Evolutionary conservation across 2,329 filamentous ascomycete genomes (phyloP).

Genomic region (Zymoseptoria passerinii): DNA sequence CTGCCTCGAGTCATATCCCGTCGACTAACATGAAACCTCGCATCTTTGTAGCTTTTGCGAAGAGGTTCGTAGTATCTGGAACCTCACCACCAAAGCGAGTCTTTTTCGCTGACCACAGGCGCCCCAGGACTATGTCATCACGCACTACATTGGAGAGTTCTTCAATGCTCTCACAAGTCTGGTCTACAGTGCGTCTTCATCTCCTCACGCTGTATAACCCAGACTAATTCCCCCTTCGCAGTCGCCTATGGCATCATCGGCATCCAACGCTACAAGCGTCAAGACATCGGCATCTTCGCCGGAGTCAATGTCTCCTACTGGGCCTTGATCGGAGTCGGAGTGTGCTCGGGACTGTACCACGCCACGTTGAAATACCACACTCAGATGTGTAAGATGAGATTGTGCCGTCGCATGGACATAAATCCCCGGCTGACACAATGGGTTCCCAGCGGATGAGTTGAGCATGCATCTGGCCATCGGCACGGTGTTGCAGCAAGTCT

Average conservation of each 20-base stretch:
- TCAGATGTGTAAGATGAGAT: conserved; percentile 15
- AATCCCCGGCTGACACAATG: background rate
- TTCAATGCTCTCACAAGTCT: conserved; percentile 24
- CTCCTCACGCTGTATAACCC: too few relatives aligned
- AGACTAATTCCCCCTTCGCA: conserved; percentile 1
- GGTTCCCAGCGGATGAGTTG: conserved; percentile 16
- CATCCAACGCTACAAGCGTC: conserved; percentile 19
- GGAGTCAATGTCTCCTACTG: conserved; percentile 20
- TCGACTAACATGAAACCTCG: conserved; percentile 36
- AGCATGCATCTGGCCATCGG: conserved; percentile 24
- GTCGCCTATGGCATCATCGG: conserved; percentile 22
- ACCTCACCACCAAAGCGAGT: background rate
- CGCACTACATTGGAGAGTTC: conserved; percentile 20
- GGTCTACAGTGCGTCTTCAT: conserved; percentile 14
- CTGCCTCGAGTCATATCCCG: conserved; percentile 1
- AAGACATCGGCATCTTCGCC: conserved; percentile 14
- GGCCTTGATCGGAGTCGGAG: conserved; percentile 20
- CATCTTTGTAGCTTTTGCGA: conserved; percentile 18
- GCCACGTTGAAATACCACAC: conserved; percentile 22
- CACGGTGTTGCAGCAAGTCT: conserved; percentile 18
- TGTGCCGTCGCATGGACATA: background rate
- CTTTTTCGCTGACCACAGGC: background rate
- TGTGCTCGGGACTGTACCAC: conserved; percentile 20
- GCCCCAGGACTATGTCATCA: conserved; percentile 19
- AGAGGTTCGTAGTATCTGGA: conserved; percentile 7